Evolutionary conservation across 352 stramenopile genomes (phyloP).

Genomic region (Phytophthora sansomeana): DNA sequence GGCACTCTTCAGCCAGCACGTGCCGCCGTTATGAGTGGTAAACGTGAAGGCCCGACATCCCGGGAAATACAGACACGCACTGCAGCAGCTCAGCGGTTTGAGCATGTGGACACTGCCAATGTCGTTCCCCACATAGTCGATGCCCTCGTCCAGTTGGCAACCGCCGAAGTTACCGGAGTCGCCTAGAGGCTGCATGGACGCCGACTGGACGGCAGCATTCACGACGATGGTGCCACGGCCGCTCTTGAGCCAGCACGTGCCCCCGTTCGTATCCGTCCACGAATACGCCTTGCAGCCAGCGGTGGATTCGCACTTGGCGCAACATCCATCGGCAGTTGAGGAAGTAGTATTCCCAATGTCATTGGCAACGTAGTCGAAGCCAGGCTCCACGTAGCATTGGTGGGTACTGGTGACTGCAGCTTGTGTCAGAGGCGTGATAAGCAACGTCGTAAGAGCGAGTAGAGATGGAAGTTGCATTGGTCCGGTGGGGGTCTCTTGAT

Average conservation of each 20-base stretch:
- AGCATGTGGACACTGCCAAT: slow-evolving; percentile 18
- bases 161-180: slow-evolving; percentile 1
- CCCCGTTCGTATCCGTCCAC: slow-evolving; percentile 53
- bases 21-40: slow-evolving; percentile 28
- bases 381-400: slow-evolving; percentile 29
- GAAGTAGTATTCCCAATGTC: slow-evolving; percentile 28
- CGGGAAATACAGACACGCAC: slow-evolving; percentile 23
- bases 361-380: slow-evolving; percentile 41
- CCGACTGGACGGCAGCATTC: slow-evolving; percentile 20
- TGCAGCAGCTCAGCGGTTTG: slow-evolving; percentile 28
- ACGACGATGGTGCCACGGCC: slow-evolving; percentile 30
- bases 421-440: not conserved
- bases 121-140: slow-evolving; percentile 39
- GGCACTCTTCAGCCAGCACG: slow-evolving; percentile 43
- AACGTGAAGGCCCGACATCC: slow-evolving; percentile 52
- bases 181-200: slow-evolving; percentile 16
- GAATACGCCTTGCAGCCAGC: slow-evolving; percentile 45
- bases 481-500: not conserved
- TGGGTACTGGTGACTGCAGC: slow-evolving; percentile 29
- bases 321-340: slow-evolving; percentile 24
- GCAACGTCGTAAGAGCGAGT: not conserved
- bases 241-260: slow-evolving; percentile 72
- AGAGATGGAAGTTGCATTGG: slow-evolving; percentile 12
- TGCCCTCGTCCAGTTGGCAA: slow-evolving; percentile 30
- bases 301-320: slow-evolving; percentile 26